A percentile compares a stretch with the other conserved stretches of the same genome.
Evolutionary conservation across 2,329 filamentous ascomycete species (phyloP).

Genomic region (Pyricularia grisea): DNA sequence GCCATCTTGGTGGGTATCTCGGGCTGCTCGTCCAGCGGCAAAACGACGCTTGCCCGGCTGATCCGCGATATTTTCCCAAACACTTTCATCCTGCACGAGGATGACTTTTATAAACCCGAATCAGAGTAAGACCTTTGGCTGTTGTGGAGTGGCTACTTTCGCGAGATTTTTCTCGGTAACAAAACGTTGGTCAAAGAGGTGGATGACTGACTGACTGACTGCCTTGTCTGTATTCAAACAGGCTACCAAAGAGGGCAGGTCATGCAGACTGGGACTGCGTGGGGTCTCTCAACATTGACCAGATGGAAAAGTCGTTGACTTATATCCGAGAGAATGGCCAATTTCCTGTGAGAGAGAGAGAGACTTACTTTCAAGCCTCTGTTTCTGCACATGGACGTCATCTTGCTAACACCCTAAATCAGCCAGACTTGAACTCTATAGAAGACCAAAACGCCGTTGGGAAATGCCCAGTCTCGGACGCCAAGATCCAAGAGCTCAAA

Average conservation of each 20-base stretch:
- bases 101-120: slow-evolving; percentile 90
- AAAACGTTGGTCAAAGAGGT: neutral
- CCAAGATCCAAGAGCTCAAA: slow-evolving; percentile 35
- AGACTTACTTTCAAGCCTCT: neutral
- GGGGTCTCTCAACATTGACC: slow-evolving; percentile 62
- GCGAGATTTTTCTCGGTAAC: too few species aligned
- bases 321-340: slow-evolving; percentile 62
- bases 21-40: slow-evolving; percentile 86
- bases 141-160: neutral
- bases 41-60: slow-evolving; percentile 84
- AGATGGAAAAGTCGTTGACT: slow-evolving; percentile 55
- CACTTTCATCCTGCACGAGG: slow-evolving; percentile 81
- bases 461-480: slow-evolving; percentile 38
- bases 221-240: slow-evolving; percentile 14
- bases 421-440: slow-evolving; percentile 43
- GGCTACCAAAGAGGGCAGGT: slow-evolving; percentile 45
- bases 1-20: slow-evolving; percentile 71
- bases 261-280: slow-evolving; percentile 90
- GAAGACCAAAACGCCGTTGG: slow-evolving; percentile 57
- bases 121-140: slow-evolving; percentile 39
- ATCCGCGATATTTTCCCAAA: slow-evolving; percentile 72
- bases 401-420: slow-evolving; percentile 5
- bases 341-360: slow-evolving; percentile 42
- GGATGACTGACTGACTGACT: too few species aligned
- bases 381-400: too few species aligned